Conservation (phyloP, 2,329 filamentous ascomycete genomes). For the Fusarium phyllophilum region DNA sequence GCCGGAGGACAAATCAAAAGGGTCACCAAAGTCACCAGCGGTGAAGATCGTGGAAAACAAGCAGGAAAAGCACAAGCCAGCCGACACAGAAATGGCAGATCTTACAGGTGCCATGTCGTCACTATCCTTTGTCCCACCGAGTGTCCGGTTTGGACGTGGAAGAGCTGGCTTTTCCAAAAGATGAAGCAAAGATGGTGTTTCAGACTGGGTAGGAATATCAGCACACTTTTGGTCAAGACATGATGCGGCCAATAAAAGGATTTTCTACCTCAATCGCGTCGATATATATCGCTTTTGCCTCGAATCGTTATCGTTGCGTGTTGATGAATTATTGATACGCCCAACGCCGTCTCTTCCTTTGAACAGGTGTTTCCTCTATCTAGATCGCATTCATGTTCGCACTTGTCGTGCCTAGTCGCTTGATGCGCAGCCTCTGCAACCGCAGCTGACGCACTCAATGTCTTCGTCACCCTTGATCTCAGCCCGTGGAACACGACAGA, state of each 20-base stretch:
- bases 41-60: conserved; percentile 23
- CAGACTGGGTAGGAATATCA: conserved; percentile 46
- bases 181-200: conserved; percentile 43
- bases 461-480: conserved; percentile 90
- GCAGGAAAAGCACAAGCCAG: conserved; percentile 37
- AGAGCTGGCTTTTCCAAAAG: conserved; percentile 63
- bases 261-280: conserved; percentile 49
- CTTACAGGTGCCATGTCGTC: conserved; percentile 76
- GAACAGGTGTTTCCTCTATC: neutral
- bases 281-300: conserved; percentile 14
- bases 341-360: conserved; percentile 38
- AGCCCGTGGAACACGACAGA: conserved; percentile 91
- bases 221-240: conserved; percentile 47
- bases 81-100: conserved; percentile 68
- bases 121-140: conserved; percentile 75
- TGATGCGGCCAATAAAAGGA: conserved; percentile 47
- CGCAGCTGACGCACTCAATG: conserved; percentile 94
- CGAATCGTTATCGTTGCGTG: conserved; percentile 4
- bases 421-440: conserved; percentile 89
- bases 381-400: neutral
- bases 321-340: conserved; percentile 35
- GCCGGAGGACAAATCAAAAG: conserved; percentile 22
- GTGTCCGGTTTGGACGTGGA: conserved; percentile 71
- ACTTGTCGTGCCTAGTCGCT: conserved; percentile 68
- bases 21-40: conserved; percentile 30